Conservation (phyloP, 2,329 filamentous ascomycete genomes). For the Tolypocladium ophioglossoides region DNA sequence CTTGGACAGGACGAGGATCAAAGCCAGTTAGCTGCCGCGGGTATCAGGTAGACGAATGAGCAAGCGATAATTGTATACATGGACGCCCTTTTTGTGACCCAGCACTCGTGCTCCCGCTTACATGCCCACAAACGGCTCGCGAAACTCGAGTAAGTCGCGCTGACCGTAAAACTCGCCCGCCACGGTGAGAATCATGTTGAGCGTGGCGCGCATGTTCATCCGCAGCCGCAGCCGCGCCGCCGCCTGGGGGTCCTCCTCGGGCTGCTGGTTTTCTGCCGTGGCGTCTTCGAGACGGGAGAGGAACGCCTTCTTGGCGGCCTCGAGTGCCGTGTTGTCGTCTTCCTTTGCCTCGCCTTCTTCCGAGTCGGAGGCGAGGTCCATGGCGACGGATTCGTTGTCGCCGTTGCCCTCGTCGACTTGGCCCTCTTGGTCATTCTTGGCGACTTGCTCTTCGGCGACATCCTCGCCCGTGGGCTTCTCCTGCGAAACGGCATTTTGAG, state of each 20-base stretch:
- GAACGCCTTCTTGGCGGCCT: constrained; percentile 36
- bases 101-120: constrained; percentile 11
- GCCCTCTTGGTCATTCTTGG: constrained; percentile 2
- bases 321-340: constrained; percentile 27
- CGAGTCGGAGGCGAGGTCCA: constrained; percentile 29
- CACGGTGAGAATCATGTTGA: constrained; percentile 87
- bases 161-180: constrained; percentile 86
- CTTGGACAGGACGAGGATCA: background rate
- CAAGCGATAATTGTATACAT: background rate
- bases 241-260: constrained; percentile 14
- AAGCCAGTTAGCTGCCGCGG: background rate
- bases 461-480: constrained; percentile 4
- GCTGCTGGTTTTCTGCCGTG: constrained; percentile 14
- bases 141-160: constrained; percentile 68
- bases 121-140: constrained; percentile 47
- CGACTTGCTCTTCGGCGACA: constrained; percentile 9
- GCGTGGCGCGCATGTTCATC: constrained; percentile 53
- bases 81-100: background rate
- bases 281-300: constrained; percentile 31
- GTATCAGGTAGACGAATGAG: background rate
- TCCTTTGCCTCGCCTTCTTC: constrained; percentile 26
- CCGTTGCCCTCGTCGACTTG: constrained; percentile 1
- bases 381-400: constrained; percentile 24
- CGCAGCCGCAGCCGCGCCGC: constrained; percentile 22
- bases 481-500: background rate